Evolutionary conservation across 2,329 filamentous ascomycete genomes (phyloP).

Genomic region (Stromatinia cepivora): DNA sequence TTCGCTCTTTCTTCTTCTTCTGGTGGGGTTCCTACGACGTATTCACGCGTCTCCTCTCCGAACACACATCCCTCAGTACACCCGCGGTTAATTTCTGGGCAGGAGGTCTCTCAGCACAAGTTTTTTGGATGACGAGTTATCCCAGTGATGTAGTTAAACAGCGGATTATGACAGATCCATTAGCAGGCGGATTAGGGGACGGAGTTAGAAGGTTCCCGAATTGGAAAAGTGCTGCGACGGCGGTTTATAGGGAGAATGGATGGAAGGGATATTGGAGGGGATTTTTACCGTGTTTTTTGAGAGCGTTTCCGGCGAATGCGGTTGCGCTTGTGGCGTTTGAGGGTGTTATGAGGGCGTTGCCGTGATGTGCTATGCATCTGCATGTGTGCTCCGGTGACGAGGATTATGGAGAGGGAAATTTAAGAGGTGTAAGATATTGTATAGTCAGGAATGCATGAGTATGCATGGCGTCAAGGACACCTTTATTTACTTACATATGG

Average conservation of each 20-base stretch:
- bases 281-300: conserved; percentile 88
- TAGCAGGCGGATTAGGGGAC: conserved; percentile 69
- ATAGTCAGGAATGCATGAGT: not conserved
- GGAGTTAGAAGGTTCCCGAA: conserved; percentile 66
- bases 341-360: conserved; percentile 72
- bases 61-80: conserved; percentile 67
- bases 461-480: not conserved
- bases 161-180: conserved; percentile 91
- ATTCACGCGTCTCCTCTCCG: conserved; percentile 66
- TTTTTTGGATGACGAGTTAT: conserved; percentile 93
- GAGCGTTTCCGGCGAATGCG: conserved; percentile 94
- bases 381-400: not conserved
- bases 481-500: too few relatives aligned
- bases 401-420: not conserved
- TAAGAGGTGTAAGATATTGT: not conserved
- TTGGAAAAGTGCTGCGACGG: conserved; percentile 78
- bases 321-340: conserved; percentile 93
- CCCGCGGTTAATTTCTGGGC: conserved; percentile 97
- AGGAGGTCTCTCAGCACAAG: conserved; percentile 85
- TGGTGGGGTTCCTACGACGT: conserved; percentile 98
- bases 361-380: conserved; percentile 21
- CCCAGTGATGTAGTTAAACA: conserved; percentile 95
- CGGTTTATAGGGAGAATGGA: conserved; percentile 76
- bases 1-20: conserved; percentile 92
- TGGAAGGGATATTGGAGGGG: conserved; percentile 86